Evolutionary conservation across 345 rosid genomes (phyloP).

Genomic region (Salix koriyanagi): DNA sequence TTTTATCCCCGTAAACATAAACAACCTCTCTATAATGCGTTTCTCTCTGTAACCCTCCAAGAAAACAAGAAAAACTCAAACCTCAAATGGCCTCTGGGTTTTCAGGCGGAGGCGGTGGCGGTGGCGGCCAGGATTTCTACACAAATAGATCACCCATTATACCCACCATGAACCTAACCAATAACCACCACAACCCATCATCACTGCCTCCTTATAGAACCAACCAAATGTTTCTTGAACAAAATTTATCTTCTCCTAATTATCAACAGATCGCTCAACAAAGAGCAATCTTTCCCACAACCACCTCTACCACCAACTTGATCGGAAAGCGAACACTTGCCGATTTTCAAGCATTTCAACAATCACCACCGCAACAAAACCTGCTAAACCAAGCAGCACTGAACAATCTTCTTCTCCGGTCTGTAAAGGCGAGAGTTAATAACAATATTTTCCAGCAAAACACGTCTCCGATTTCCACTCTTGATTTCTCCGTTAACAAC

Average conservation of each 20-base stretch:
- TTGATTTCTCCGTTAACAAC: constrained; percentile 35
- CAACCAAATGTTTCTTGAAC: constrained; percentile 54
- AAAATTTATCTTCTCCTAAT: constrained; percentile 11
- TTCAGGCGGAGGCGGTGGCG: constrained; percentile 38
- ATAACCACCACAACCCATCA: constrained; percentile 19
- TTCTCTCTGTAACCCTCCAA: constrained; percentile 13
- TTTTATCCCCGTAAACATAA: constrained; percentile 7
- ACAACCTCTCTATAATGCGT: constrained; percentile 28
- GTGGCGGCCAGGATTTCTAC: constrained; percentile 50
- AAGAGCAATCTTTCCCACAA: constrained; percentile 17
- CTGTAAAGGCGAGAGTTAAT: constrained; percentile 61
- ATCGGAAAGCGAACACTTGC: constrained; percentile 67
- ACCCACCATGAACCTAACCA: constrained; percentile 28
- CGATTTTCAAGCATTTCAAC: constrained; percentile 56
- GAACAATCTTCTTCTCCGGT: constrained; percentile 49
- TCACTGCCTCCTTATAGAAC: constrained; percentile 37
- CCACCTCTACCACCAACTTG: constrained; percentile 7
- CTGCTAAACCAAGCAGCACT: constrained; percentile 29
- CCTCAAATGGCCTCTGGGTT: constrained; percentile 72
- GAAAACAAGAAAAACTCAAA: neutral
- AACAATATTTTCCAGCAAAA: constrained; percentile 28
- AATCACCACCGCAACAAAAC: constrained; percentile 5
- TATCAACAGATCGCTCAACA: constrained; percentile 46
- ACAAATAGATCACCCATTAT: constrained; percentile 43
- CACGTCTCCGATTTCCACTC: constrained; percentile 41